Evolutionary conservation across 169 alveolate species (phyloP), one percentile per base, ranked within the genome.

Genomic region (Eimeria praecox): DNA sequence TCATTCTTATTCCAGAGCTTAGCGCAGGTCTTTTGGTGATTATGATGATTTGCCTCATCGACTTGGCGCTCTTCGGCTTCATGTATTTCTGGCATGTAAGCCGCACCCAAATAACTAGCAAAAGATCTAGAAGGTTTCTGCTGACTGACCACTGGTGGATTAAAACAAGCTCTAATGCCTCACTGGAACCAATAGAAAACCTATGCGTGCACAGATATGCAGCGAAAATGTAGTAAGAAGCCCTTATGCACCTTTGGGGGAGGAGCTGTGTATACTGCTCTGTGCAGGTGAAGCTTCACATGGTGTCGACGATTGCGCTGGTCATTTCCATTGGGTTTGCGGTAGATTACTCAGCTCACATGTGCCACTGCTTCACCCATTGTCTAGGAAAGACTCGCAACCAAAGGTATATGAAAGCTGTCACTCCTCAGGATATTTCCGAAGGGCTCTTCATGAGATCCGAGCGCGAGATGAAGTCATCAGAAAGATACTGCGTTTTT

Each of bases 321-420:
- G 92, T 97, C 54, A 95, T 97, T 71, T 92, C 98, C 6, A 96
- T 97, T 90, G 98, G 98, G 30, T 97, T 97, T 62, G 97, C 98
- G 0, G 97, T 97, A 33, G 98, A 97, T 83, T 97, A 97, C 80
- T 95, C 98, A 3, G 97, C 98, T n/a, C 97, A 96, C 90, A 96
- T 97, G 94, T 96, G 98, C 46, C 98, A 97, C 77, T 95, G 98
- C 66, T 97, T 97, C 91, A 95, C 98, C 40, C 97, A 96, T 83
- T 95, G 97, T 59, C 77, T 77, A 42, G 98, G 98, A 12, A 59
- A 59, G 80, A 95, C 97, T 20, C 91, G 97, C 86, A 92, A 96
- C 46, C 97, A 95, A 22, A 90, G 96, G 96, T 86, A 56, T 14
- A 92, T n/a, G 54, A 1, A 64, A 6, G n/a, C 75, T 18, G 75